A percentile compares a stretch with the other conserved stretches of the same genome.
These are phyloP conservation scores for Helotiales sp. DNA, from an alignment of 2,329 filamentous ascomycete species.

Conservation along the genomic window DNA sequence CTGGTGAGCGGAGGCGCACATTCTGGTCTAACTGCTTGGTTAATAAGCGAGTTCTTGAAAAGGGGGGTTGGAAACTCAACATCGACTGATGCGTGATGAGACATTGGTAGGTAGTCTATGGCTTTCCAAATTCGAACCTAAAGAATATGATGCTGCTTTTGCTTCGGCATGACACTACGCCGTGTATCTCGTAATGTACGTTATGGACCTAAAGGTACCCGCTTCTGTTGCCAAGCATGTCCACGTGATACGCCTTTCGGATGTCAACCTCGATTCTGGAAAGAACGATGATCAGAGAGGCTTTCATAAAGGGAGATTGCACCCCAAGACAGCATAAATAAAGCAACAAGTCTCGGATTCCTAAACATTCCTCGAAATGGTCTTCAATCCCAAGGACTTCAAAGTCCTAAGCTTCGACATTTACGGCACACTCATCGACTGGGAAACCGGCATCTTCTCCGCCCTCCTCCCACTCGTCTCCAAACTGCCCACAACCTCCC, in stretches of 20 bases:
- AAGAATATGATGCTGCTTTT: no score
- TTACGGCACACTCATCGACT: constrained; percentile 79
- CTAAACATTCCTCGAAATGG: constrained; percentile 12
- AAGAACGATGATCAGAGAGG: no score
- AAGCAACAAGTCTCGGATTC: background rate
- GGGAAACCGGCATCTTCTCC: constrained; percentile 64
- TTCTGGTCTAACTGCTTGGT: no score
- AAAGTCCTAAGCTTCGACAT: constrained; percentile 56
- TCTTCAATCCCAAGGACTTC: constrained; percentile 20
- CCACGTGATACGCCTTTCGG: background rate
- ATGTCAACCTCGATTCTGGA: background rate
- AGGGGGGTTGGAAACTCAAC: background rate
- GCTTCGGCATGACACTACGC: no score
- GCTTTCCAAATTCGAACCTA: no score
- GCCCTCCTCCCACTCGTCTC: constrained; percentile 46
- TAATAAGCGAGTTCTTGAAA: background rate
- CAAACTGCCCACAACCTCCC: constrained; percentile 15
- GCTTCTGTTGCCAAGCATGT: background rate
- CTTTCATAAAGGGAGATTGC: background rate
- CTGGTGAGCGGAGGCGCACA: background rate
- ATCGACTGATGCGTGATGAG: background rate
- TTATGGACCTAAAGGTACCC: no score
- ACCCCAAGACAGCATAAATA: background rate
- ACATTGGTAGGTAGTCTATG: no score
- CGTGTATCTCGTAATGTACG: no score